phyloP scores from a whole-genome alignment of 306 rosid genomes.

The Casuarina cunninghamiana region DNA sequence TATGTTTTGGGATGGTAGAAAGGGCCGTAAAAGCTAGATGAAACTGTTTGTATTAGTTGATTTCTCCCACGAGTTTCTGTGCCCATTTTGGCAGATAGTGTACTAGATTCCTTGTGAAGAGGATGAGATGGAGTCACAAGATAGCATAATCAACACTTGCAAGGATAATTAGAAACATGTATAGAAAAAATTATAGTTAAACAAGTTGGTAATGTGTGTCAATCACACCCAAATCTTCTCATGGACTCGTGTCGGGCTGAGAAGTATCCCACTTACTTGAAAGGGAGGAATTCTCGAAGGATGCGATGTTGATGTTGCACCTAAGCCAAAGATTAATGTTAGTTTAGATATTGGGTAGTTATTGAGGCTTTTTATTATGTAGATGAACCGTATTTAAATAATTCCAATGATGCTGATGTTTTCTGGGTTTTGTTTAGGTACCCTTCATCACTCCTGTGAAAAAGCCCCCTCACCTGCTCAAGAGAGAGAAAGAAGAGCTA shows the following conservation, averaged over 20 bases:
- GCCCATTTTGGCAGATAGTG: background rate
- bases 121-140: background rate
- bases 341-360: background rate
- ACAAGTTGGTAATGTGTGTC: slow-evolving; percentile 3
- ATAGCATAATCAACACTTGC: slow-evolving; percentile 1
- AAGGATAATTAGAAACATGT: background rate
- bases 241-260: background rate
- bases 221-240: background rate
- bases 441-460: slow-evolving; percentile 53
- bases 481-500: slow-evolving; percentile 41
- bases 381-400: slow-evolving; percentile 3
- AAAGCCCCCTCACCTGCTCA: slow-evolving; percentile 51
- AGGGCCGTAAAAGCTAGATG: background rate
- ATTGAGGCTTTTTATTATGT: background rate
- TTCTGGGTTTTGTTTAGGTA: slow-evolving; percentile 48
- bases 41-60: background rate
- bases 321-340: slow-evolving; percentile 9
- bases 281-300: background rate
- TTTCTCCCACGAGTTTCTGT: background rate
- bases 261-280: background rate
- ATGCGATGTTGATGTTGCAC: slow-evolving; percentile 19
- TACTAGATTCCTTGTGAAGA: slow-evolving; percentile 11
- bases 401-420: slow-evolving; percentile 23
- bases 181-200: background rate
- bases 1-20: background rate